Base-by-base conservation (phyloP, 768 basidiomycete genomes). In the Tylopilus sp. region DNA sequence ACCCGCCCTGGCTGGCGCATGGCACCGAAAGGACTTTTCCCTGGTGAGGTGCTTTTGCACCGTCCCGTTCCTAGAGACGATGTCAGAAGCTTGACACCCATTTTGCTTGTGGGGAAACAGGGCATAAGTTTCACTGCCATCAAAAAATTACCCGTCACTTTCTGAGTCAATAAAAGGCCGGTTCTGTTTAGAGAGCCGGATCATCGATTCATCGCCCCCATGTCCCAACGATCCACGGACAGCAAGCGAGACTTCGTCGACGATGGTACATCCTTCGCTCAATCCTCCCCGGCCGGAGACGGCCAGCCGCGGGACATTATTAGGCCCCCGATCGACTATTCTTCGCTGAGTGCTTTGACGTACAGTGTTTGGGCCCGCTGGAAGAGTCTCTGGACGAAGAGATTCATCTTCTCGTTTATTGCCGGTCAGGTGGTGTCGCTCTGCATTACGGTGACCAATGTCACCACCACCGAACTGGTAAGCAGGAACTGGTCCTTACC, bases 361-460 rank as follows among this genome's bases (percentile, higher is more conserved):
- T 47, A 28, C 31, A 91, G 85, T 58, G 63, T 84, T 36, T 77
- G 74, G 59, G 71, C 70, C 13, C 78, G 90, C 33, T 87, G 87
- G 76, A 78, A 69, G 61, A 90, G 89, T 62, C 59, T 92, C 5
- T 93, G 89, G 88, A 91, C 90, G 10, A 77, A 74, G 49, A 81
- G 83, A 12, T 92, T 93, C 69, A 66, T 81, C 10, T 73, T 88
- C 28, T 81, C 86, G 21, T 67, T 93, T 31, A 48, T 92, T 25
- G 84, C 87, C 4, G 92, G 92, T 13, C 92, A 94, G 68, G 67
- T 92, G 28, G 85, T 92, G 30, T 92, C 91, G 46, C 66, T 93
- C 47, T 93, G 92, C 67, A 93, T 94, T 52, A 92, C 90, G 14
- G 89, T 87, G 68, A 94, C 91, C 48, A 93, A 86, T 63, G 86